Evolutionary conservation across 345 rosid species (phyloP), one percentile per base, ranked within the genome.

Genomic region (Leavenworthia alabamica): DNA sequence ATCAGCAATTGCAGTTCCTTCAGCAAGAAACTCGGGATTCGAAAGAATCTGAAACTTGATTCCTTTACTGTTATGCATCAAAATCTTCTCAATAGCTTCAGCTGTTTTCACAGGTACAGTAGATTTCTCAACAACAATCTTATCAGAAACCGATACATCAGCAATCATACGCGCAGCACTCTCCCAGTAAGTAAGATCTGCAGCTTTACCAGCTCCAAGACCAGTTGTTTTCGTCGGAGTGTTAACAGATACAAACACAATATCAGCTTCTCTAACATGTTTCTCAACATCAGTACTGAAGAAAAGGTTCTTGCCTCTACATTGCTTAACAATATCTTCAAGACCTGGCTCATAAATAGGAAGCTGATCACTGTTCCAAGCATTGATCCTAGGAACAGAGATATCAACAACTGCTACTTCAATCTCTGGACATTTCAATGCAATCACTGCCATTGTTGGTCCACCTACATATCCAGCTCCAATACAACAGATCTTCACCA

Each of bases 381-480:
- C 95, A 37, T 65, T 64, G 66, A 89, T 86, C 23, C 97, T 70
- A 23, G 95, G 53, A 1, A 80, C 82, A 50, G 94, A 84, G 74
- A 89, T 89, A 65, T 89, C 97, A 47, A 89, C 97, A 40, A 89
- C 97, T 4, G 75, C 97, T 60, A 89, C 95, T 75, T 89, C 95
- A 74, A 90, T 66, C 8, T 75, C 56, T 5, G 97, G 87, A 73
- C 95, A 87, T 77, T 90, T 90, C 5, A 83, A 77, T 15, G 97
- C 95, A 77, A 90, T 90, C 50, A 90, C 89, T 0, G 97, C 97
- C 97, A 90, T 90, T 33, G 97, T 87, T 2, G 97, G 97, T 40
- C 97, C 97, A 7, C 97, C 97, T 1, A 90, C 97, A 71, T 90
- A 90, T 19, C 97, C 97, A 46, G 97, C 97, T 73, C 97, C 97